These are phyloP conservation scores for Cryphonectria japonica DNA, from an alignment of 2,329 filamentous ascomycete genomes.

Conservation along the genomic window DNA sequence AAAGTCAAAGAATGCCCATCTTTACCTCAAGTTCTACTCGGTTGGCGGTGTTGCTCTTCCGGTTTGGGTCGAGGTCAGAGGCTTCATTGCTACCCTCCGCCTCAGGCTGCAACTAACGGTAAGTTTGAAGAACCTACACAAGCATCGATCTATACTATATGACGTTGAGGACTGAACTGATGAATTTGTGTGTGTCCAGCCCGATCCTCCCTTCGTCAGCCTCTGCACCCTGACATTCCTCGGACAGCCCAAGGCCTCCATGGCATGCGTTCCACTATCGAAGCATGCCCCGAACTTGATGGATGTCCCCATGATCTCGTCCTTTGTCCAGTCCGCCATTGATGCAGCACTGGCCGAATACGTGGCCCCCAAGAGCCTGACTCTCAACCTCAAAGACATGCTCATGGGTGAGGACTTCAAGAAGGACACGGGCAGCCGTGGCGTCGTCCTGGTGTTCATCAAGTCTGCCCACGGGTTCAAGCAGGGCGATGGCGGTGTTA, in stretches of 20 bases:
- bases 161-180: not conserved
- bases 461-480: conserved; percentile 72
- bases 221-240: conserved; percentile 75
- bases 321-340: conserved; percentile 75
- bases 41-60: conserved; percentile 57
- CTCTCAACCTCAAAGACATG: conserved; percentile 76
- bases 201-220: conserved; percentile 78
- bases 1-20: conserved; percentile 73
- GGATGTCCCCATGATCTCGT: conserved; percentile 74
- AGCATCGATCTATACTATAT: not conserved
- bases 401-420: conserved; percentile 79
- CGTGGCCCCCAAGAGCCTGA: conserved; percentile 75
- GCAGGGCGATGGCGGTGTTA: conserved; percentile 67
- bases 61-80: conserved; percentile 76
- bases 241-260: conserved; percentile 72
- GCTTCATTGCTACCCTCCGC: conserved; percentile 71
- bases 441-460: conserved; percentile 68
- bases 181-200: conserved; percentile 36
- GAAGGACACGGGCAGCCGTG: conserved; percentile 69
- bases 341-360: conserved; percentile 76
- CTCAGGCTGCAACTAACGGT: conserved; percentile 69
- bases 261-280: conserved; percentile 72
- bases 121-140: not conserved
- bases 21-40: conserved; percentile 73
- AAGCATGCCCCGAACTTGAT: conserved; percentile 73